Percentiles rank a stretch among this genome's conserved stretches.
These are phyloP conservation scores for Starmera caribaea DNA, from an alignment of 805 yeast species.

Conservation along the genomic window DNA sequence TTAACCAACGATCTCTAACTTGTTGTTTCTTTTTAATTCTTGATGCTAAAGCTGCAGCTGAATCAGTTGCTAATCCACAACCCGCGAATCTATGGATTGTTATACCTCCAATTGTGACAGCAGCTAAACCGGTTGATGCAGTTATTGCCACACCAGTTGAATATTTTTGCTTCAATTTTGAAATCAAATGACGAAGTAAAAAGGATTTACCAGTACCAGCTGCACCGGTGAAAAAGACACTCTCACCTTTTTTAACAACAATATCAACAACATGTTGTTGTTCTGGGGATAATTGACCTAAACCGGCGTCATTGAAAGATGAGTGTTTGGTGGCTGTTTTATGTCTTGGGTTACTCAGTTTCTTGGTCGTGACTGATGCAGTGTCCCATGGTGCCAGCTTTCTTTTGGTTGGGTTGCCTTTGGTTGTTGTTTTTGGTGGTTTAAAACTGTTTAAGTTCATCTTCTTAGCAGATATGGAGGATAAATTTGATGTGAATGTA, in stretches of 20 bases:
- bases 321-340: constrained; percentile 6
- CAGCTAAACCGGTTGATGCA: constrained; percentile 96
- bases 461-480: background rate
- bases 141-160: constrained; percentile 66
- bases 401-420: background rate
- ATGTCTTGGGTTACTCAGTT: constrained; percentile 7
- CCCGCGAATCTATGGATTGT: constrained; percentile 85
- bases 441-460: background rate
- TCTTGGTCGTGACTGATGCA: background rate
- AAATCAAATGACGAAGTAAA: constrained; percentile 54
- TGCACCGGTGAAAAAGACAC: constrained; percentile 70
- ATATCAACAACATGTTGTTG: constrained; percentile 42
- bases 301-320: constrained; percentile 1
- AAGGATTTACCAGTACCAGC: constrained; percentile 88
- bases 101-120: constrained; percentile 84
- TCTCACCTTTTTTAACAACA: constrained; percentile 40
- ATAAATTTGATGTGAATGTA: background rate
- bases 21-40: constrained; percentile 38
- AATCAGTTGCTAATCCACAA: constrained; percentile 71
- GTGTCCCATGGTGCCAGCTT: constrained; percentile 2
- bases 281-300: constrained; percentile 27
- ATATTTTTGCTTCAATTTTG: constrained; percentile 34
- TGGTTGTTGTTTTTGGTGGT: background rate
- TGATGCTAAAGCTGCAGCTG: constrained; percentile 33
- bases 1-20: constrained; percentile 49